A percentile compares a stretch with the other conserved stretches of the same genome.
Evolutionary conservation across 176 grass and related monocot genomes (phyloP).

Genomic region (Puccinellia tenuiflora): DNA sequence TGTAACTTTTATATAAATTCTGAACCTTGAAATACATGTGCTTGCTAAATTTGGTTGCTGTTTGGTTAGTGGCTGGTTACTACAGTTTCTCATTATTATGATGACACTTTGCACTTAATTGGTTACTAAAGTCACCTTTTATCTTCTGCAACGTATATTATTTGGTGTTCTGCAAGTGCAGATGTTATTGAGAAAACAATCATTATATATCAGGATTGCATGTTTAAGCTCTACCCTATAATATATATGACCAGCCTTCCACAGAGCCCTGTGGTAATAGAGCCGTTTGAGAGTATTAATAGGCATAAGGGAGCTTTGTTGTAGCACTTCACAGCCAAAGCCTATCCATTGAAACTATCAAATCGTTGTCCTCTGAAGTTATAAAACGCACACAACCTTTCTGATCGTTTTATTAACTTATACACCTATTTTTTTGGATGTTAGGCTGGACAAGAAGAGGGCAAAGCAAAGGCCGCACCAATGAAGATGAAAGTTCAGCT

Average conservation of each 20-base stretch:
- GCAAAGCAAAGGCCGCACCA: slow-evolving; percentile 64
- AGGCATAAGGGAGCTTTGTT: neutral
- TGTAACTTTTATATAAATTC: neutral
- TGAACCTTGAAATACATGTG: neutral
- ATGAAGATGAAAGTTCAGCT: slow-evolving; percentile 81
- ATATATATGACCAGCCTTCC: neutral
- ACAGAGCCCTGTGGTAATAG: neutral
- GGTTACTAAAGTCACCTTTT: neutral
- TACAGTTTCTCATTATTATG: neutral
- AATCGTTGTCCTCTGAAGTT: neutral
- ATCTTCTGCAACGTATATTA: neutral
- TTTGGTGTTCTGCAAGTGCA: neutral
- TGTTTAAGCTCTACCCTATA: neutral
- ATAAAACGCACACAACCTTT: neutral
- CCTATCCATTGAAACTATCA: neutral
- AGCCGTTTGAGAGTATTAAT: neutral
- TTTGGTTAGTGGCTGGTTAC: neutral
- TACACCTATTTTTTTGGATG: slow-evolving; percentile 30
- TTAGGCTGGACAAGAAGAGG: slow-evolving; percentile 78
- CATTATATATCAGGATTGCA: neutral
- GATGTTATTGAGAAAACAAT: neutral
- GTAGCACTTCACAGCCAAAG: neutral
- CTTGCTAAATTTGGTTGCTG: neutral
- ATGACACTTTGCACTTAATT: neutral
- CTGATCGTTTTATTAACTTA: slow-evolving; percentile 3